Base-by-base conservation (phyloP, 345 rosid genomes). In the Eucalyptus microcorys region DNA sequence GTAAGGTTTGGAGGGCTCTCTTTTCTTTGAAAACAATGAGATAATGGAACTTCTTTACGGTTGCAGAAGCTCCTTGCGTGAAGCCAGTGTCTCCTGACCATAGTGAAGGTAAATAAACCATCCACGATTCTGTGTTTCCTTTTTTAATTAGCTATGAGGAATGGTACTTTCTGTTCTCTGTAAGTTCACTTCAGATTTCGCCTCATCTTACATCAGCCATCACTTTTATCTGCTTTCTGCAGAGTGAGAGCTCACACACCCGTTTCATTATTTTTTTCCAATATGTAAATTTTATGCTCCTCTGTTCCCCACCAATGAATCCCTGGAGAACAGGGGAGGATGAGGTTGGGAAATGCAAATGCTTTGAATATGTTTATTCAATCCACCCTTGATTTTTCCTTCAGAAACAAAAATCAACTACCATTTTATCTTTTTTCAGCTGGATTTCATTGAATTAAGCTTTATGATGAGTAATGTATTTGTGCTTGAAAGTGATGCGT, bases 21-120 rank as follows among this genome's bases (percentile, higher is more conserved):
- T 76, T 76, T 37, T 76, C 84, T 76, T 76, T 7, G 47, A 40
- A 76, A 21, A 76, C 2, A 76, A 37, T 40, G 84, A 37, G 83
- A 76, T 76, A 42, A 40, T 76, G 84, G 84, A 76, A 76, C 47
- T 76, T 76, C 27, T 76, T 76, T 76, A 76, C 2, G 30, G 47
- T 76, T 93, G 95, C 97, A 96, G 99, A 97, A 92, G 94, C 86
- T 87, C 99, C 99, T 68, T 97, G 99, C 91, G 88, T 85, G 53
- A 95, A 94, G 91, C 95, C 96, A 49, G 93, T 86, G 80, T 68
- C 93, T 11, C 13, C 91, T 2, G 90, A 89, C 89, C 94, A 91
- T 76, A 76, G 45, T 76, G 88, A 94, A 91, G 86, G 88, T 93
- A 86, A 71, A 97, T 96, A 91, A 87, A 91, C 88, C 7, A 6